Evolutionary conservation across 1,284 basidiomycete genomes (phyloP).

Genomic region (Termitomyces sp.): DNA sequence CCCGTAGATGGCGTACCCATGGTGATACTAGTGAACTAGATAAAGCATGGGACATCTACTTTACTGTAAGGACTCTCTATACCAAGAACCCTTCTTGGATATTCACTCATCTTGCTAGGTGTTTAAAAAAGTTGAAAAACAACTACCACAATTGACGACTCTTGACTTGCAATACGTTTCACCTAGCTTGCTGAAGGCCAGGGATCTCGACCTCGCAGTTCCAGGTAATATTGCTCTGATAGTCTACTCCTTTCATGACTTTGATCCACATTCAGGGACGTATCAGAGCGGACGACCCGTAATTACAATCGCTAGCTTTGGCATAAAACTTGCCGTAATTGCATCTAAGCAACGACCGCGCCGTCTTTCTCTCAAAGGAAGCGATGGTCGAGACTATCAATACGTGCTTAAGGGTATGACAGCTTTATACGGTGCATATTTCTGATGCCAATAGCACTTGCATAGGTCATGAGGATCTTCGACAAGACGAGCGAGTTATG

Average conservation of each 20-base stretch:
- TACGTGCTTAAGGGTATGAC: constrained; percentile 83
- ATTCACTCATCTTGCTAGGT: constrained; percentile 47
- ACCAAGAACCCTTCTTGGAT: not conserved
- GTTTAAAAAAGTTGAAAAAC: constrained; percentile 96
- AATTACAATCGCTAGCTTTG: constrained; percentile 81
- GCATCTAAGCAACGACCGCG: constrained; percentile 98
- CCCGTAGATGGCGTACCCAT: constrained; percentile 81
- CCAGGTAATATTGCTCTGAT: constrained; percentile 53
- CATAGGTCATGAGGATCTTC: constrained; percentile 94
- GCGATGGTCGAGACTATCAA: constrained; percentile 92
- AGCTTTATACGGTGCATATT: not conserved
- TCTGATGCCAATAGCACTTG: constrained; percentile 1
- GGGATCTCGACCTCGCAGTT: constrained; percentile 90
- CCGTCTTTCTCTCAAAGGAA: constrained; percentile 84
- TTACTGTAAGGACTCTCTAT: constrained; percentile 48
- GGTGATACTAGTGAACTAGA: constrained; percentile 91
- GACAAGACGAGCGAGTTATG: constrained; percentile 99
- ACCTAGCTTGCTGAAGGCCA: constrained; percentile 84
- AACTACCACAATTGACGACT: constrained; percentile 84
- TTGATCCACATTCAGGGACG: constrained; percentile 54
- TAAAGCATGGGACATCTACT: constrained; percentile 99
- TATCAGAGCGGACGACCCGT: constrained; percentile 90
- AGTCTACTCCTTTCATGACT: not conserved
- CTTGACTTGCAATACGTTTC: constrained; percentile 98
- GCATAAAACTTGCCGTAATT: constrained; percentile 87